Conservation (phyloP, 164 flowering plant species). For the Pachysandra terminalis region DNA sequence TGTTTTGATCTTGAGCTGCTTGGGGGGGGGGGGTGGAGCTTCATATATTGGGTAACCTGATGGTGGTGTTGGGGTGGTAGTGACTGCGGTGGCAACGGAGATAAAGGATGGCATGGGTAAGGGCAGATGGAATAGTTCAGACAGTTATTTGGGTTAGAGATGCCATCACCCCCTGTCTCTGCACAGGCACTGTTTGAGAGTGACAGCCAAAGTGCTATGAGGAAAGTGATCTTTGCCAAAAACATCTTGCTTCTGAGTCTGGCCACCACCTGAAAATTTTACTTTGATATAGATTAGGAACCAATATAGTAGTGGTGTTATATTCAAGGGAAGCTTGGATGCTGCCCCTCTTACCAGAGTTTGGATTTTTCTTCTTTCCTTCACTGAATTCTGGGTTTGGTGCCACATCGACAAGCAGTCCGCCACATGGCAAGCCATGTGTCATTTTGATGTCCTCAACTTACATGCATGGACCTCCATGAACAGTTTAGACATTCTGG, state of each 20-base stretch:
- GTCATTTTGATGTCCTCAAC: not conserved
- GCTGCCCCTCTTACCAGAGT: not conserved
- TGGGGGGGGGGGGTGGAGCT: constrained; percentile 13
- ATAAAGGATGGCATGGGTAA: constrained; percentile 12
- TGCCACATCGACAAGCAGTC: not conserved
- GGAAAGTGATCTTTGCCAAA: constrained; percentile 3
- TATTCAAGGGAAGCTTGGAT: not conserved
- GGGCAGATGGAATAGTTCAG: constrained; percentile 7
- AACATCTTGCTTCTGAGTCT: constrained; percentile 7
- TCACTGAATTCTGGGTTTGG: not conserved
- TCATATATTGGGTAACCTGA: constrained; percentile 4
- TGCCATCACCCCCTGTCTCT: constrained; percentile 6
- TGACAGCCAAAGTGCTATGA: constrained; percentile 7
- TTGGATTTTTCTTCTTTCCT: not conserved
- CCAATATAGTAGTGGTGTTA: not conserved
- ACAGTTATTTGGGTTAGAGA: not conserved
- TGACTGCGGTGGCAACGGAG: constrained; percentile 11
- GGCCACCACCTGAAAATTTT: not conserved
- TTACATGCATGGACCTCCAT: not conserved
- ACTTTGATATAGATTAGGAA: not conserved
- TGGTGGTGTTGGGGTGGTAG: constrained; percentile 1
- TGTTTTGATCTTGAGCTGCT: too few species aligned
- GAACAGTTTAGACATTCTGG: not conserved
- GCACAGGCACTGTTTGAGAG: constrained; percentile 5
- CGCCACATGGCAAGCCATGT: not conserved